Conservation (phyloP, 2,329 filamentous ascomycete genomes). For the Penicillium rolfsii region DNA sequence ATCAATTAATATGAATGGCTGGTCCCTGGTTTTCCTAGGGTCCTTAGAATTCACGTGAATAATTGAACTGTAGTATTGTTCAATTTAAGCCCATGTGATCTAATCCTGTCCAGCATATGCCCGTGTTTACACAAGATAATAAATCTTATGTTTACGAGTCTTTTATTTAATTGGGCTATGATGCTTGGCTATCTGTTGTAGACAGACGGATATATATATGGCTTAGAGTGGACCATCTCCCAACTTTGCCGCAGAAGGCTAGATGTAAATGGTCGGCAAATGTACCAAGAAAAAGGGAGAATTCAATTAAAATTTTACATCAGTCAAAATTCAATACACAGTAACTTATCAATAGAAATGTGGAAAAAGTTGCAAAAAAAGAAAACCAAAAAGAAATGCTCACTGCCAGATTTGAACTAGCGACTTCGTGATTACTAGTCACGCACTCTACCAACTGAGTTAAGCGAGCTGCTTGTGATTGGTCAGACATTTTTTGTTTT, state of each 20-base stretch:
- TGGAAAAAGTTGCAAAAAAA: background rate
- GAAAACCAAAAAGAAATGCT: constrained; percentile 3
- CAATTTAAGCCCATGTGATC: no score
- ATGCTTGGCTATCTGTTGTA: no score
- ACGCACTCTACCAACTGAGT: constrained; percentile 10
- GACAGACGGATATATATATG: no score
- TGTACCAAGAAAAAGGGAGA: background rate
- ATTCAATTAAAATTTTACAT: no score
- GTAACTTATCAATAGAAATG: background rate
- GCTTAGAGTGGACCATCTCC: background rate
- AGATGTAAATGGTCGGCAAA: background rate
- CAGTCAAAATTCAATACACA: no score
- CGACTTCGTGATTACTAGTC: constrained; percentile 11
- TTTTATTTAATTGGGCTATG: no score
- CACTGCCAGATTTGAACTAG: constrained; percentile 11
- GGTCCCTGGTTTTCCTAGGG: background rate
- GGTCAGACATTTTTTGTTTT: background rate
- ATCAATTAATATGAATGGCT: background rate
- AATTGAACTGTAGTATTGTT: no score
- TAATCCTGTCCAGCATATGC: no score
- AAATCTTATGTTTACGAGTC: no score
- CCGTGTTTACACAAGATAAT: no score
- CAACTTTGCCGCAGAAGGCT: background rate
- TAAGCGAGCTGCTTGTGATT: constrained; percentile 6
- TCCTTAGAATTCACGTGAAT: no score